Evolutionary conservation across 768 basidiomycete genomes (phyloP), one percentile per base, ranked within the genome.

Genomic region (Melanogaster broomeanus): DNA sequence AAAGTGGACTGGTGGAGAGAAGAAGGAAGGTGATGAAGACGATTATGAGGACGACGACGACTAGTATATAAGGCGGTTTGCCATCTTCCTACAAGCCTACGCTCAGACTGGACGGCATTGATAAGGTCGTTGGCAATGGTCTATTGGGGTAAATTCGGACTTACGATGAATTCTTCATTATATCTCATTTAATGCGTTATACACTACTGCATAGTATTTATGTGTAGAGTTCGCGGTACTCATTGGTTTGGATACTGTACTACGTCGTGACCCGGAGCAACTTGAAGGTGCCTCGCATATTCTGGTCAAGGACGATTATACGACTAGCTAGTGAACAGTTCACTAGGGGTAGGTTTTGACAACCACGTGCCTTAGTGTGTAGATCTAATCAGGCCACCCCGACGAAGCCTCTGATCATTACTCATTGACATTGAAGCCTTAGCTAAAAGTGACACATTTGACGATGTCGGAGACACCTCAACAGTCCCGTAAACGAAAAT

Each of bases 1-100:
- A 37, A 83, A 85, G 54, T 93, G 92, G 92, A 83, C 83, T 37
- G 90, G 91, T 15, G 91, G 90, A 1, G 76, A 80, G 48, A 77
- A 77, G 43, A 76, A 72, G 48, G 68, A 73, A 30, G 78, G 69
- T 41, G 75, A 71, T 25, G 70, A 71, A 4, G 76, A 77, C 45
- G 77, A 75, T 12, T 77, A 72, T 2, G 77, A 77, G 1, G 79
- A 80, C 1, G 79, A 76, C 1, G 80, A 78, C 4, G 77, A 75
- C 9, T 70, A 66, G 42, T 38, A 45, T 37, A 21, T 44, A 18
- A 3, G 21, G 38, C 33, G 30, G 40, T 27, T n/a, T 35, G n/a
- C 35, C 37, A 8, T 40, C 12, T 21, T 31, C 27, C n/a, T 13
- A 3, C n/a, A 22, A 34, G 6, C 21, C 25, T 18, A n/a, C 4